Evolutionary conservation across 2,329 filamentous ascomycete species (phyloP).

Genomic region (Penicillium sp.): DNA sequence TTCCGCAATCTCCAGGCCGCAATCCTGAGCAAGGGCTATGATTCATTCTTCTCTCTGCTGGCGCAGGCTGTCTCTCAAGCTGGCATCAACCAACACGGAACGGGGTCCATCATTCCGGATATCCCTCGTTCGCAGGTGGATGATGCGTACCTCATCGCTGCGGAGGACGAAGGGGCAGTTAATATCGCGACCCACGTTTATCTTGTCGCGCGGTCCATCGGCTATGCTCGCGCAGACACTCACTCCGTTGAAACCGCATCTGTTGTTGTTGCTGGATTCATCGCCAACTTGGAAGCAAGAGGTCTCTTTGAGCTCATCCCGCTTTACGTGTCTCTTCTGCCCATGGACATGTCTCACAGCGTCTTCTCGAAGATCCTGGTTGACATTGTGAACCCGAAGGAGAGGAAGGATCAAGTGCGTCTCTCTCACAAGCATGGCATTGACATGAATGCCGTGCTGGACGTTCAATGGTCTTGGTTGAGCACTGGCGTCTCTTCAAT

Average conservation of each 20-base stretch:
- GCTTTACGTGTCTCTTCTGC: conserved; percentile 82
- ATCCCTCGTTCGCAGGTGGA: conserved; percentile 56
- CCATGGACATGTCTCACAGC: conserved; percentile 66
- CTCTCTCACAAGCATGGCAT: conserved; percentile 77
- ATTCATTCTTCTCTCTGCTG: conserved; percentile 45
- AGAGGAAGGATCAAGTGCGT: conserved; percentile 70
- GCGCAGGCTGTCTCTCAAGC: conserved; percentile 47
- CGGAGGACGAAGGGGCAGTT: conserved; percentile 62
- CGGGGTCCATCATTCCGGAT: conserved; percentile 39
- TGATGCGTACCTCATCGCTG: conserved; percentile 50
- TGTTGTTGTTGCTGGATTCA: conserved; percentile 74
- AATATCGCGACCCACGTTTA: conserved; percentile 70
- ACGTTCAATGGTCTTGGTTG: conserved; percentile 63
- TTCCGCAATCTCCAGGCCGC: conserved; percentile 50
- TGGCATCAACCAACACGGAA: conserved; percentile 29
- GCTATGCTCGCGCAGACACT: conserved; percentile 53
- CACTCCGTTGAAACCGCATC: conserved; percentile 66
- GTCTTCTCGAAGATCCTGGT: conserved; percentile 78
- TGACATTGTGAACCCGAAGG: conserved; percentile 67
- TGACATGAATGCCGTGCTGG: conserved; percentile 73
- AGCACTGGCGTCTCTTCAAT: conserved; percentile 39
- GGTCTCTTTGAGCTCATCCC: conserved; percentile 80
- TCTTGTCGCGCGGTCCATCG: conserved; percentile 68
- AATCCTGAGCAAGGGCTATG: conserved; percentile 48
- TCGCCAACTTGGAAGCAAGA: conserved; percentile 74